Evolutionary conservation across 352 stramenopile genomes (phyloP), one percentile per base, ranked within the genome.

Genomic region (Globisporangium lucens): DNA sequence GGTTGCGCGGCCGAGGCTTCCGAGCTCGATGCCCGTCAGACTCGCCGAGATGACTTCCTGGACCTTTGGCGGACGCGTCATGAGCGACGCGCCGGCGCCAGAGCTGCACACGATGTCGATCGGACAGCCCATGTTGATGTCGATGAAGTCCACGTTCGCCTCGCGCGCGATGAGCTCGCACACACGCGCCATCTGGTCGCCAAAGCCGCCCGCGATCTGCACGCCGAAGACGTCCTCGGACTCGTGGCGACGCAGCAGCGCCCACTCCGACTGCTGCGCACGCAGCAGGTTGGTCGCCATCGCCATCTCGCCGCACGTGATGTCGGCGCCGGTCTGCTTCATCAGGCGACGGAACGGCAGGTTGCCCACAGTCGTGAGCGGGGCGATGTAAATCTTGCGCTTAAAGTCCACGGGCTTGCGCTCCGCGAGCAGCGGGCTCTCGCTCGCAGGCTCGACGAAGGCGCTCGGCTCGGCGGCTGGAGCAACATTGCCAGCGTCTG

Each of bases 331-430:
- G 38, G 94, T 97, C 57, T 98, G 83, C 83, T 99, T 99, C 77
- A 99, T 83, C 55, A 99, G 85, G 5, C 97, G 87, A 56, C 98
- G 93, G 82, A 99, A 99, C 5, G 98, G 98, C 30, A 99, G 74
- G 75, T 99, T 99, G n/a, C 98, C 98, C 1, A 99, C 97, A 1
- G 98, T 99, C 33, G 98, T 99, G 17, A 99, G 87, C 9, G 98
- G 98, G 10, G 97, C 98, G 29, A 99, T 82, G 81, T 99, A 99
- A 30, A 99, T 97, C 77, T 99, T 99, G 67, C 92, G 90, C 56
- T 96, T 89, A 69, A 99, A 99, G 72, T 99, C 95, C 58, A 99
- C 88, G 0, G 94, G 87, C 68, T 98, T 96, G 56, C 89, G 89
- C 69, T 97, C 90, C 0, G 82, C 57, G 4, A 89, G 55, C 51